These are phyloP conservation scores for Yarrowia hollandica DNA, from an alignment of 805 yeast species.

Conservation along the genomic window DNA sequence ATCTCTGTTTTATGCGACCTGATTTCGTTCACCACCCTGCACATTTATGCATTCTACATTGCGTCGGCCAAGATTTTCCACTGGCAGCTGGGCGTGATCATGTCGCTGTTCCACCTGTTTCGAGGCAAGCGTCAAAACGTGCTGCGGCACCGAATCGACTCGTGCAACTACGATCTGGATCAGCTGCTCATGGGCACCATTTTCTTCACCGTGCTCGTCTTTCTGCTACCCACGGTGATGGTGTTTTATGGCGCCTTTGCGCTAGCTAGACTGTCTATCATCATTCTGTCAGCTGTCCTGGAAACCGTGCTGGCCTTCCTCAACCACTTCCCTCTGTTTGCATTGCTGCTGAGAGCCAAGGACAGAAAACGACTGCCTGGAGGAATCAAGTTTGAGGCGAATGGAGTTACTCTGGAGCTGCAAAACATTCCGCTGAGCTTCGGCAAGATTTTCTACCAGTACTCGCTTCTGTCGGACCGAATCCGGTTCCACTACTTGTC, in stretches of 20 bases:
- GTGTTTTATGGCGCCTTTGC: conserved; percentile 83
- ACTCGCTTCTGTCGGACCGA: conserved; percentile 45
- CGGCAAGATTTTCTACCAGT: conserved; percentile 52
- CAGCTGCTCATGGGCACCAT: conserved; percentile 87
- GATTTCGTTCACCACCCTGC: conserved; percentile 62
- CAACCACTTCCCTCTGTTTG: conserved; percentile 87
- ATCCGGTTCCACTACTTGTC: conserved; percentile 50
- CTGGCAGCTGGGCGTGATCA: conserved; percentile 67
- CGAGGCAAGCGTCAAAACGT: conserved; percentile 87
- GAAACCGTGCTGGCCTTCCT: conserved; percentile 63
- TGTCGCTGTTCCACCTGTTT: conserved; percentile 78
- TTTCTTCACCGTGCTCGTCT: conserved; percentile 73
- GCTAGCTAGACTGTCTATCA: conserved; percentile 52
- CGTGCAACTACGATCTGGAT: conserved; percentile 79
- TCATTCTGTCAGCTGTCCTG: conserved; percentile 51
- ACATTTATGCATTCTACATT: conserved; percentile 72
- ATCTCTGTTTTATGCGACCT: conserved; percentile 67
- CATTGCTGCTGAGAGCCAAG: conserved; percentile 72
- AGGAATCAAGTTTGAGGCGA: conserved; percentile 45
- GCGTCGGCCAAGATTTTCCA: conserved; percentile 77
- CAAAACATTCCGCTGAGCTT: conserved; percentile 50
- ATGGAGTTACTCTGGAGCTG: conserved; percentile 38
- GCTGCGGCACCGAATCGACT: conserved; percentile 81
- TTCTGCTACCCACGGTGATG: conserved; percentile 80
- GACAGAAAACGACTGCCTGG: conserved; percentile 71